Conservation (phyloP, 306 rosid genomes). For the Urtica urens region DNA sequence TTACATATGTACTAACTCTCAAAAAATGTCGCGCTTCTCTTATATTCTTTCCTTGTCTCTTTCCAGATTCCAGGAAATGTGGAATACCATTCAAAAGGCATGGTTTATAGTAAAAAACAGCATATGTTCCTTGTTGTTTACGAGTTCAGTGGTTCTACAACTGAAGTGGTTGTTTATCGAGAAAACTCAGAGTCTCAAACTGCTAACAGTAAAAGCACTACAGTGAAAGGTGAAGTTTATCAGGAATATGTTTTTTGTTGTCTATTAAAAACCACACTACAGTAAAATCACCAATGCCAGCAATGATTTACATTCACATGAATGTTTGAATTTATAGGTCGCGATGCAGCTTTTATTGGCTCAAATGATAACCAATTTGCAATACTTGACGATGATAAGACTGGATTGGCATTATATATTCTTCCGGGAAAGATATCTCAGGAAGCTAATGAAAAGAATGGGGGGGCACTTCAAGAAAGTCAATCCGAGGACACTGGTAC, state of each 20-base stretch:
- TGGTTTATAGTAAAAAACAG: constrained; percentile 72
- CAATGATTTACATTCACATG: neutral
- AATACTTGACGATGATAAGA: constrained; percentile 87
- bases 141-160: constrained; percentile 70
- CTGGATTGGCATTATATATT: constrained; percentile 63
- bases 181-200: constrained; percentile 55
- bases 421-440: constrained; percentile 65
- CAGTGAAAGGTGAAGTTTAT: constrained; percentile 56
- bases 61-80: constrained; percentile 71
- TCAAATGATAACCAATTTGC: constrained; percentile 90
- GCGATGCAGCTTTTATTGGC: constrained; percentile 92
- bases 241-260: constrained; percentile 16
- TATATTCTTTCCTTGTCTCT: constrained; percentile 14
- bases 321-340: constrained; percentile 43
- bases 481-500: constrained; percentile 35
- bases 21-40: constrained; percentile 10
- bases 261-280: neutral
- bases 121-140: constrained; percentile 65
- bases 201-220: constrained; percentile 60
- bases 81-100: constrained; percentile 67
- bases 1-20: too few species aligned
- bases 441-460: constrained; percentile 47
- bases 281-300: neutral
- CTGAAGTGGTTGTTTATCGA: constrained; percentile 73
- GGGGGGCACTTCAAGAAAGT: constrained; percentile 44